phyloP scores from a whole-genome alignment of 305 asterid genomes.

The Striga hermonthica region DNA sequence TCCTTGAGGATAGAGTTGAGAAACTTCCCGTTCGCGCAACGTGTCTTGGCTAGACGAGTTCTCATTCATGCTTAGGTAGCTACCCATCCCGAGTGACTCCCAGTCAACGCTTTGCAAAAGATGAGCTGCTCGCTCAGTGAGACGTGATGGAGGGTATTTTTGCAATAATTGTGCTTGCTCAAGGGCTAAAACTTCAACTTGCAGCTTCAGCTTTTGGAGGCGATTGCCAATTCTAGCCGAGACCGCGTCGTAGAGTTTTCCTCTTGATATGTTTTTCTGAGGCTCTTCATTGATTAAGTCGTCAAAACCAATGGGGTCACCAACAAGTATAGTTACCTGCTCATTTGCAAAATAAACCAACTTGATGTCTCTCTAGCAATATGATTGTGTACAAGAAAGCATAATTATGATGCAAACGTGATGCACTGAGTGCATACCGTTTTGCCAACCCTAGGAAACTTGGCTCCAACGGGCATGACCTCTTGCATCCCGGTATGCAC shows the following conservation, averaged over 20 bases:
- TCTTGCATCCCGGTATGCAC: constrained; percentile 97
- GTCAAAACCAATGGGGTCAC: constrained; percentile 80
- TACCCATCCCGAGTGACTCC: constrained; percentile 65
- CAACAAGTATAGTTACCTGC: constrained; percentile 87
- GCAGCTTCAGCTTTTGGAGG: constrained; percentile 61
- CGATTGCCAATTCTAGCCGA: constrained; percentile 64
- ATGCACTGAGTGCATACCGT: constrained; percentile 45
- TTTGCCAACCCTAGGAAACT: constrained; percentile 82
- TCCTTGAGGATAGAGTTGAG: constrained; percentile 32
- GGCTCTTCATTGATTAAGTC: constrained; percentile 50
- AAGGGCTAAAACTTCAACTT: constrained; percentile 59
- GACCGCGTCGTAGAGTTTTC: constrained; percentile 70
- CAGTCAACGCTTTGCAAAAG: constrained; percentile 62
- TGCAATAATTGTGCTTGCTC: constrained; percentile 45
- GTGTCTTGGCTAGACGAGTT: constrained; percentile 33
- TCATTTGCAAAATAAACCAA: constrained; percentile 26
- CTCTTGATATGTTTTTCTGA: constrained; percentile 48
- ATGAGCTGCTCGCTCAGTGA: constrained; percentile 46
- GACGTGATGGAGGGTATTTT: constrained; percentile 29
- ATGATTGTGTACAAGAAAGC: neutral
- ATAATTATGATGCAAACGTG: neutral
- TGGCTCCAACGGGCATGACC: constrained; percentile 92
- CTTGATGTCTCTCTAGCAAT: neutral
- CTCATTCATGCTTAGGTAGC: constrained; percentile 35
- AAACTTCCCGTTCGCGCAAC: constrained; percentile 26